Evolutionary conservation across 441 rosid genomes (phyloP), one percentile per base, ranked within the genome.

Genomic region (Geranium incanum): DNA sequence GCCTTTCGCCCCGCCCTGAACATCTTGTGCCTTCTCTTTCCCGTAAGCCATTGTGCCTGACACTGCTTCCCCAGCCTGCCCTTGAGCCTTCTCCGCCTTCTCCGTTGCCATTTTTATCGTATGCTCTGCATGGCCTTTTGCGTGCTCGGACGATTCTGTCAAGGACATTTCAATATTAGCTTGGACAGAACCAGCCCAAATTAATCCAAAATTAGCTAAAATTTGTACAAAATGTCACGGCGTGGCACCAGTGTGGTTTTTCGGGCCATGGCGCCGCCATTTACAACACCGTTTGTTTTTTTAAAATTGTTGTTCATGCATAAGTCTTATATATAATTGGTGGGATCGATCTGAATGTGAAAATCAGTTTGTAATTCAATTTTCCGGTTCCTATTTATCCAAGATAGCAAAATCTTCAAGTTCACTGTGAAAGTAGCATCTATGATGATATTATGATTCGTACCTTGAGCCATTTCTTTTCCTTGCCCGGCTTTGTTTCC

Each of bases 91-190:
- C 0, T 16, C 50, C 2, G 6, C 70, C 4, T 19, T 0, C 3
- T 70, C 70, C 1, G 67, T 64, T 12, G 70, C 77, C 77, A 70
- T 70, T 70, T 55, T 70, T 2, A 52, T 7, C 4, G 67, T 0
- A 39, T 66, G 55, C n/a, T 70, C 55, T 9, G 77, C 67, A 37
- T 36, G 66, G 18, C 36, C 75, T 6, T 66, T 48, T 3, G 64
- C 77, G 21, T 48, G 70, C 48, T 36, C 38, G 2, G 70, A 70
- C 28, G 77, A 19, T 21, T 69, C 77, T 70, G 64, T n/a, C 36
- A 8, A 43, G 64, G 70, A 6, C 8, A 28, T 28, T 28, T 28
- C 33, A 28, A 28, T 2, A 28, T 28, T 28, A 21, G 21, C 33
- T 28, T 28, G 33, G 33, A 21, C 21, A 21, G 21, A 21, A 21